A percentile compares a stretch with the other conserved stretches of the same genome.
Conservation (phyloP, 345 rosid genomes). For the Kandelia obovata region DNA sequence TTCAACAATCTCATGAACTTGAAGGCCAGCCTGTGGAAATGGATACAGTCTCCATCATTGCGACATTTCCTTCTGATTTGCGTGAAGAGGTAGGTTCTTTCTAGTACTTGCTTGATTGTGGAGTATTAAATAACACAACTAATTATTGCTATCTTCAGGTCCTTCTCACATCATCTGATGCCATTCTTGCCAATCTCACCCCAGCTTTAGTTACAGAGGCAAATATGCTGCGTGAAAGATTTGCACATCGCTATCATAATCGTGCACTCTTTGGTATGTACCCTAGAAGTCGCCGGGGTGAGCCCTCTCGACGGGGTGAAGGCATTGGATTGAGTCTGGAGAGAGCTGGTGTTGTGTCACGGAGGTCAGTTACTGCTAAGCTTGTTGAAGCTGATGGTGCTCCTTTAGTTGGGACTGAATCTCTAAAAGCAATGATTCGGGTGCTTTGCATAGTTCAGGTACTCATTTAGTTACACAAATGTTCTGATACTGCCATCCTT, state of each 20-base stretch:
- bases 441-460: conserved; percentile 95
- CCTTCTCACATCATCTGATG: conserved; percentile 90
- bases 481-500: neutral
- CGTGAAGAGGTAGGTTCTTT: conserved; percentile 76
- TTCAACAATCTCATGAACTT: conserved; percentile 89
- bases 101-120: conserved; percentile 4
- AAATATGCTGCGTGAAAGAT: conserved; percentile 93
- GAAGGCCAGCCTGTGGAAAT: conserved; percentile 99
- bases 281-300: conserved; percentile 91
- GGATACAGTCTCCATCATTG: conserved; percentile 97
- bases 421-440: conserved; percentile 81
- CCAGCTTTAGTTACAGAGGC: conserved; percentile 99
- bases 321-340: conserved; percentile 61
- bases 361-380: conserved; percentile 60
- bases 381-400: conserved; percentile 84
- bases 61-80: conserved; percentile 92
- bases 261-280: conserved; percentile 88
- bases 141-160: conserved; percentile 46
- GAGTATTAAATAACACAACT: neutral
- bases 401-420: conserved; percentile 78
- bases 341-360: conserved; percentile 58
- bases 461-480: conserved; percentile 13
- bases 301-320: conserved; percentile 84
- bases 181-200: conserved; percentile 91
- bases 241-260: conserved; percentile 81